Conservation (phyloP, 2,329 filamentous ascomycete genomes). For the Daldinia sp. region DNA sequence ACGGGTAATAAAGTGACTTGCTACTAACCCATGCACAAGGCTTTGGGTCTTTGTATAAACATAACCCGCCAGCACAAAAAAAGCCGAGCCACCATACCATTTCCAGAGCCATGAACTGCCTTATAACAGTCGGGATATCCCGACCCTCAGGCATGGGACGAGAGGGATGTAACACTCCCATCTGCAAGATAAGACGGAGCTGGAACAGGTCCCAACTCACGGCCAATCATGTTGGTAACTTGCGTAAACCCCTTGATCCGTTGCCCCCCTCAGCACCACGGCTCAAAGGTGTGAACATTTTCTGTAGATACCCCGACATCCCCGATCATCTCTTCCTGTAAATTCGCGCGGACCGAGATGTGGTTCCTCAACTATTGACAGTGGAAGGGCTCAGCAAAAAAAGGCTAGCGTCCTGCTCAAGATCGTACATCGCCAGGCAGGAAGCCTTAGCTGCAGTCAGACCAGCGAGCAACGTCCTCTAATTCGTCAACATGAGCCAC, state of each 20-base stretch:
- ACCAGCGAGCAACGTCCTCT: constrained; percentile 31
- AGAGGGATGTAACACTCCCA: neutral
- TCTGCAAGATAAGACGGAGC: constrained; percentile 10
- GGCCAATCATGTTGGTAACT: neutral
- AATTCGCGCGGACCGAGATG: neutral
- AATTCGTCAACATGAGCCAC: constrained; percentile 29
- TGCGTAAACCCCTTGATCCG: neutral
- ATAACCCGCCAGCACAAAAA: neutral
- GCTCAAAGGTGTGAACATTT: neutral
- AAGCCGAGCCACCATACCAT: neutral
- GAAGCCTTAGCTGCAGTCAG: constrained; percentile 34
- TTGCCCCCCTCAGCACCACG: neutral
- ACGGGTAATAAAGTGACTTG: neutral
- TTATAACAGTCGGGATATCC: constrained; percentile 1
- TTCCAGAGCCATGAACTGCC: constrained; percentile 4
- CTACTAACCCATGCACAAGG: neutral
- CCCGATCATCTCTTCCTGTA: neutral
- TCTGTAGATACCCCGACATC: constrained; percentile 1
- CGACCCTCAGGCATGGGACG: neutral
- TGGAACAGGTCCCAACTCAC: neutral
- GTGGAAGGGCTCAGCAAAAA: neutral
- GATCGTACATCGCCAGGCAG: constrained; percentile 14
- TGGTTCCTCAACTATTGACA: neutral
- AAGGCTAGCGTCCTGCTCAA: neutral
- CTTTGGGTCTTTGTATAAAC: neutral